Conservation (phyloP, 2,329 filamentous ascomycete genomes). For the Raffaelea albimanens region DNA sequence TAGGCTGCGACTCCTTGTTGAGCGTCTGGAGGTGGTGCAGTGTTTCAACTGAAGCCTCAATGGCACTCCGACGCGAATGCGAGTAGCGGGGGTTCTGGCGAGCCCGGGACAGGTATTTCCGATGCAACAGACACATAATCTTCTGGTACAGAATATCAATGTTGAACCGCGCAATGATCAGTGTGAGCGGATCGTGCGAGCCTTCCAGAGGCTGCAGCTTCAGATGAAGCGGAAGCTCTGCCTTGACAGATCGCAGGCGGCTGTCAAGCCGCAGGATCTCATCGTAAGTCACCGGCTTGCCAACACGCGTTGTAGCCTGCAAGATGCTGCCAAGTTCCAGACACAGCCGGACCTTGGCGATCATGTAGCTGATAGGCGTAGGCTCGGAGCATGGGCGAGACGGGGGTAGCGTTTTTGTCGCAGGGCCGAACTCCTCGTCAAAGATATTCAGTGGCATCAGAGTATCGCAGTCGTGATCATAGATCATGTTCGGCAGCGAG, state of each 20-base stretch:
- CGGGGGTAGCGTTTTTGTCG: slow-evolving; percentile 57
- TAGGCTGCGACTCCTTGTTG: slow-evolving; percentile 62
- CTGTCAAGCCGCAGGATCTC: slow-evolving; percentile 54
- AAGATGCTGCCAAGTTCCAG: slow-evolving; percentile 63
- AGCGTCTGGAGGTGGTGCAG: slow-evolving; percentile 69
- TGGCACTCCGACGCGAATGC: slow-evolving; percentile 73
- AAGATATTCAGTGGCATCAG: slow-evolving; percentile 68
- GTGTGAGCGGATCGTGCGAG: slow-evolving; percentile 68
- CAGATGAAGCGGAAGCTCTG: slow-evolving; percentile 70
- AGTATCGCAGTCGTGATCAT: slow-evolving; percentile 66
- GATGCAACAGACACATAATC: slow-evolving; percentile 78
- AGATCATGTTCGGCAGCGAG: slow-evolving; percentile 59
- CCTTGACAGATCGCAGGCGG: slow-evolving; percentile 49
- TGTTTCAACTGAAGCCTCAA: slow-evolving; percentile 78
- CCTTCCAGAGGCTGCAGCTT: slow-evolving; percentile 67
- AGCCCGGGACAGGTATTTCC: slow-evolving; percentile 74
- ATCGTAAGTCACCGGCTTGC: slow-evolving; percentile 49
- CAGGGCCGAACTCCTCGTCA: slow-evolving; percentile 68
- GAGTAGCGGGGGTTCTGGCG: slow-evolving; percentile 71
- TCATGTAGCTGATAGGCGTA: slow-evolving; percentile 72
- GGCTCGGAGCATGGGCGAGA: slow-evolving; percentile 59
- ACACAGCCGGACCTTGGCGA: slow-evolving; percentile 60
- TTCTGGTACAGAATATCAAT: slow-evolving; percentile 83
- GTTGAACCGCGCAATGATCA: slow-evolving; percentile 77
- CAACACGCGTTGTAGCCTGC: slow-evolving; percentile 50